Evolutionary conservation across 169 alveolate species (phyloP), one percentile per base, ranked within the genome.

Genomic region (Neospora caninum): DNA sequence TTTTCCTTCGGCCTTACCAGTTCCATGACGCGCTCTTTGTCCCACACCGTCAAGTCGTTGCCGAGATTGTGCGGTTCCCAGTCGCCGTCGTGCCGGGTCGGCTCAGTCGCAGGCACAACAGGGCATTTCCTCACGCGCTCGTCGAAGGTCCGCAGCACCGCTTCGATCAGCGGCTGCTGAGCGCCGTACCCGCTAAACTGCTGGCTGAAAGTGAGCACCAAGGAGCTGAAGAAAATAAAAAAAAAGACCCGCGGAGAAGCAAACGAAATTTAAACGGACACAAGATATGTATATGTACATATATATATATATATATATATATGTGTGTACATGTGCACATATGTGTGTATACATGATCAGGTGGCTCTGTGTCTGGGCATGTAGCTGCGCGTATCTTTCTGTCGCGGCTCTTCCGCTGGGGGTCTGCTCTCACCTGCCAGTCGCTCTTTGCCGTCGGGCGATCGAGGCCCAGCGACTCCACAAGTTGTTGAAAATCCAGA

Each of bases 401-500:
- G 86, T 73, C 18, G 13, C 39, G 20, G 29, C 16, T 31, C 34
- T 82, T 38, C 34, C 88, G 36, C 16, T n/a, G 88, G 31, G 39
- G 67, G 0, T 31, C 13, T 49, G 4, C 38, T 2, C 89, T 34
- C 54, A 93, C 86, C 93, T 95, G 88, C 94, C 87, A 70, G 96
- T 83, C 73, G 94, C 95, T 25, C 82, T 84, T 42, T 95, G 96
- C n/a, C 96, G 91, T 67, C 96, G 94, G 20, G 96, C 97, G 73
- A 97, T 87, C 31, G 96, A 83, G 27, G 96, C 69, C 98, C 98
- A 97, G 42, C 91, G 91, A 18, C 96, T 92, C 96, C 95, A 91
- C 38, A 97, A 64, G 86, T 97, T 97, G 88, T 97, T 97, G 93
- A 94, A 97, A 0, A 97, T 97, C 98, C 98, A 97, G 84, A 97